Conservation (phyloP, 2,329 filamentous ascomycete genomes). For the Ceratocystiopsis brevicomis region DNA sequence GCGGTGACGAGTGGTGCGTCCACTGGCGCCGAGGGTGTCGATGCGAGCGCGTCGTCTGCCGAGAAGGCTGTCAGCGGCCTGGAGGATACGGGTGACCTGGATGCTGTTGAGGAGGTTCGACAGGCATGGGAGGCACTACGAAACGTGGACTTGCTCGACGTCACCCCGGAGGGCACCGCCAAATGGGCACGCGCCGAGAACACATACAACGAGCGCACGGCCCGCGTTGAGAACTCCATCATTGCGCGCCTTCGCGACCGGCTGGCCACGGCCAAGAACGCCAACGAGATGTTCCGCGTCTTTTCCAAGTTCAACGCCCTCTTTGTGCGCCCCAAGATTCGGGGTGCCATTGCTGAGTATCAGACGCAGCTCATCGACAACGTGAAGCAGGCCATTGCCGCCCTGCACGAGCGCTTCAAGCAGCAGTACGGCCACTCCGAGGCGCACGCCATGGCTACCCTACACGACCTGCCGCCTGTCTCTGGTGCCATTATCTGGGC, state of each 20-base stretch:
- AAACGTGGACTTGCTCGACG: slow-evolving; percentile 88
- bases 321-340: slow-evolving; percentile 96
- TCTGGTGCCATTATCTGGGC: slow-evolving; percentile 97
- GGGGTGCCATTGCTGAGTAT: slow-evolving; percentile 92
- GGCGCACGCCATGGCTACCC: slow-evolving; percentile 91
- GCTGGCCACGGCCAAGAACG: slow-evolving; percentile 85
- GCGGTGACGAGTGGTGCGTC: slow-evolving; percentile 24
- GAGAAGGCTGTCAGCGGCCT: slow-evolving; percentile 14
- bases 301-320: slow-evolving; percentile 99
- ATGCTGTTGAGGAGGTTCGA: slow-evolving; percentile 88
- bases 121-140: slow-evolving; percentile 88
- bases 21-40: slow-evolving; percentile 19
- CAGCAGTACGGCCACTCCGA: slow-evolving; percentile 97
- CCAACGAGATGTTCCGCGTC: slow-evolving; percentile 98
- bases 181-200: slow-evolving; percentile 89
- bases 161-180: slow-evolving; percentile 73
- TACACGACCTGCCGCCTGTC: slow-evolving; percentile 87
- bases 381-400: slow-evolving; percentile 87
- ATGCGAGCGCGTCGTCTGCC: slow-evolving; percentile 40
- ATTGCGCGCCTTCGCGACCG: slow-evolving; percentile 86
- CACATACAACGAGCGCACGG: slow-evolving; percentile 91
- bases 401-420: slow-evolving; percentile 91
- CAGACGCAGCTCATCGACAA: slow-evolving; percentile 96
- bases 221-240: slow-evolving; percentile 95
- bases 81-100: slow-evolving; percentile 91